A percentile compares a stretch with the other conserved stretches of the same genome.
Conservation (phyloP, 2,329 filamentous ascomycete species). For the Paramyrothecium sp. region DNA sequence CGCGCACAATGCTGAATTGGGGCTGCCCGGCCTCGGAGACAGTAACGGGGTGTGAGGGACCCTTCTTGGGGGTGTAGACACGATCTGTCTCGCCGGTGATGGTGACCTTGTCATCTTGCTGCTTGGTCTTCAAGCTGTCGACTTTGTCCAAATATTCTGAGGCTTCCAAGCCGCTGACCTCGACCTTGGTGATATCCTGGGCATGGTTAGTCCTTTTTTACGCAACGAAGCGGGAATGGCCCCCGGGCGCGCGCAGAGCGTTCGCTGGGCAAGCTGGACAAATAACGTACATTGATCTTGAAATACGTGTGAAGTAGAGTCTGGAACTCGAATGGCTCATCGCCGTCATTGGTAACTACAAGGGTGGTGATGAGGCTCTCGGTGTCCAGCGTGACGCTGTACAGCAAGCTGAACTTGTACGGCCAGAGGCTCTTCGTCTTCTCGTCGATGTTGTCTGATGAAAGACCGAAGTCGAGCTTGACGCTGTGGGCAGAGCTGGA, state of each 20-base stretch:
- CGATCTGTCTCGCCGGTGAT: constrained; percentile 83
- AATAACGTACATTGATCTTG: constrained; percentile 64
- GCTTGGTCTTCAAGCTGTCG: constrained; percentile 61
- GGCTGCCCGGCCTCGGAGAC: constrained; percentile 64
- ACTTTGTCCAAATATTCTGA: constrained; percentile 85
- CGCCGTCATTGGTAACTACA: constrained; percentile 85
- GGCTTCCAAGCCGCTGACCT: constrained; percentile 73
- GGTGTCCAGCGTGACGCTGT: constrained; percentile 82
- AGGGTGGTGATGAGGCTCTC: constrained; percentile 77
- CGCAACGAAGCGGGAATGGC: no score
- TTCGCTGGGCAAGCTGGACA: not conserved
- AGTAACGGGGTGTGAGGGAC: constrained; percentile 55
- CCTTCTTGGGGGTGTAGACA: constrained; percentile 73
- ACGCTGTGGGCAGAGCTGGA: constrained; percentile 61
- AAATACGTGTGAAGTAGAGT: constrained; percentile 91
- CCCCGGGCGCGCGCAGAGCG: no score
- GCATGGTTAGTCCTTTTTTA: not conserved
- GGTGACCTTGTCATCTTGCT: constrained; percentile 61
- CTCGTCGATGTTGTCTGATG: constrained; percentile 66
- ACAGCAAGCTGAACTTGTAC: constrained; percentile 84
- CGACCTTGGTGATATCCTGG: constrained; percentile 75
- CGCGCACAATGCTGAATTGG: constrained; percentile 72
- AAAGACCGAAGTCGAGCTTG: constrained; percentile 95
- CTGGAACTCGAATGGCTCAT: constrained; percentile 84
- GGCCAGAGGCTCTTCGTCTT: constrained; percentile 75